Evolutionary conservation across 2,329 filamentous ascomycete genomes (phyloP).

Genomic region (Nemania sp.): DNA sequence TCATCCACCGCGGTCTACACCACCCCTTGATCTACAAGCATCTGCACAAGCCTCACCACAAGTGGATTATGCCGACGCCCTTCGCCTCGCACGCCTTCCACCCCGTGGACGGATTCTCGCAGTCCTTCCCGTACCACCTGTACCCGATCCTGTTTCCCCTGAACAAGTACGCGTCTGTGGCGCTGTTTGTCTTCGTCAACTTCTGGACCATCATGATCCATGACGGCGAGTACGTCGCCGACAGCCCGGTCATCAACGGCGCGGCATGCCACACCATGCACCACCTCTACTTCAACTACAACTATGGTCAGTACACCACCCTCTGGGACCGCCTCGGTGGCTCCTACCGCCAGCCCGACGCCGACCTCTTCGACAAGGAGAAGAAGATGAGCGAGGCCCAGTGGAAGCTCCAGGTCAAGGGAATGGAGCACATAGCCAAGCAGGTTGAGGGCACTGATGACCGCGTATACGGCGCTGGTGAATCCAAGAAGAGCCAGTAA

Average conservation of each 20-base stretch:
- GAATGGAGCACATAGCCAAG: slow-evolving; percentile 59
- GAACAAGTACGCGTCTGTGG: slow-evolving; percentile 89
- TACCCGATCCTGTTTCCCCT: slow-evolving; percentile 94
- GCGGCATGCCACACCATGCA: slow-evolving; percentile 95
- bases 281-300: slow-evolving; percentile 88
- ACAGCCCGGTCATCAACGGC: slow-evolving; percentile 92
- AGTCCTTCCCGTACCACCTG: slow-evolving; percentile 91
- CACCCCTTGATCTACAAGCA: slow-evolving; percentile 83
- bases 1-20: slow-evolving; percentile 81
- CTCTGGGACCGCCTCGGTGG: slow-evolving; percentile 89
- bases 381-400: slow-evolving; percentile 85
- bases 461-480: slow-evolving; percentile 61
- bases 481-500: slow-evolving; percentile 62
- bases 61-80: slow-evolving; percentile 99
- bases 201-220: slow-evolving; percentile 98
- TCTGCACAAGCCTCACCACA: slow-evolving; percentile 97
- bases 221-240: slow-evolving; percentile 92
- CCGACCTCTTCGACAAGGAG: slow-evolving; percentile 85
- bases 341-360: slow-evolving; percentile 87
- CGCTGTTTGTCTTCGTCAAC: slow-evolving; percentile 91
- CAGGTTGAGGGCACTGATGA: slow-evolving; percentile 73
- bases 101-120: slow-evolving; percentile 88
- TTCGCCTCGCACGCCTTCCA: slow-evolving; percentile 96
- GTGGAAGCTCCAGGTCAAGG: slow-evolving; percentile 81
- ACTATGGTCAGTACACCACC: slow-evolving; percentile 95